Percentiles rank a stretch among this genome's conserved stretches.
Evolutionary conservation across 2,329 filamentous ascomycete genomes (phyloP).

Genomic region (Dactylonectria estremocensis): DNA sequence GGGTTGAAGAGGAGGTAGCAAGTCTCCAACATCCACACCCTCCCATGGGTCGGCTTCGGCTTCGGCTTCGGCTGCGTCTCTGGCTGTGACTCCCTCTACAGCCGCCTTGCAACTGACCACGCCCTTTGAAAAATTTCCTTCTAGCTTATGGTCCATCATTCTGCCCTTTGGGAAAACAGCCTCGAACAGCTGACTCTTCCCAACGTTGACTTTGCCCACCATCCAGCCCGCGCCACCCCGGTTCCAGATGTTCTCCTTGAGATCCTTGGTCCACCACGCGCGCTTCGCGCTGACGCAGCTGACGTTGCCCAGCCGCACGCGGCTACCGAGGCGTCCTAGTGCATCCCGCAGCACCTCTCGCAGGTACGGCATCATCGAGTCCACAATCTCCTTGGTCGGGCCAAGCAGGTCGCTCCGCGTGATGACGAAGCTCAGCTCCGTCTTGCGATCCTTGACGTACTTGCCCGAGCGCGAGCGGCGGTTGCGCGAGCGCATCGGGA

Average conservation of each 20-base stretch:
- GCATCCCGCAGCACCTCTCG: slow-evolving; percentile 82
- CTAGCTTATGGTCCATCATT: slow-evolving; percentile 58
- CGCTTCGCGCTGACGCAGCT: slow-evolving; percentile 88
- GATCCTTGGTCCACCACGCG: slow-evolving; percentile 89
- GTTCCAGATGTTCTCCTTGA: slow-evolving; percentile 89
- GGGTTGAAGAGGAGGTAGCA: slow-evolving; percentile 83
- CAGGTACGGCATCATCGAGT: slow-evolving; percentile 88
- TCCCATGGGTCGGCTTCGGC: slow-evolving; percentile 32
- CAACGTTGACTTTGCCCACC: slow-evolving; percentile 98
- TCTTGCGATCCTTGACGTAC: slow-evolving; percentile 77
- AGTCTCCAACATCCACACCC: slow-evolving; percentile 60
- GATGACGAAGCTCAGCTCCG: slow-evolving; percentile 91
- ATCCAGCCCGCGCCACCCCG: slow-evolving; percentile 93
- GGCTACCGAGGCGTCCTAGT: slow-evolving; percentile 76
- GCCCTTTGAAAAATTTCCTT: slow-evolving; percentile 31
- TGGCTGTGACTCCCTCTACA: slow-evolving; percentile 50
- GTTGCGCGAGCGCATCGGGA: slow-evolving; percentile 84
- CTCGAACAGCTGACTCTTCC: slow-evolving; percentile 93
- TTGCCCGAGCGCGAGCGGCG: slow-evolving; percentile 79
- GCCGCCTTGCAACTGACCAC: slow-evolving; percentile 39
- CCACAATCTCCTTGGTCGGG: slow-evolving; percentile 86
- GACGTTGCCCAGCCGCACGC: slow-evolving; percentile 90
- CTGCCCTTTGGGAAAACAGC: slow-evolving; percentile 86
- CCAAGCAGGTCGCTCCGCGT: slow-evolving; percentile 90
- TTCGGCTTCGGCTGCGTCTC: not conserved